Evolutionary conservation across 192 early-diverging fungal species (phyloP).

Genomic region (Linderina pennispora): DNA sequence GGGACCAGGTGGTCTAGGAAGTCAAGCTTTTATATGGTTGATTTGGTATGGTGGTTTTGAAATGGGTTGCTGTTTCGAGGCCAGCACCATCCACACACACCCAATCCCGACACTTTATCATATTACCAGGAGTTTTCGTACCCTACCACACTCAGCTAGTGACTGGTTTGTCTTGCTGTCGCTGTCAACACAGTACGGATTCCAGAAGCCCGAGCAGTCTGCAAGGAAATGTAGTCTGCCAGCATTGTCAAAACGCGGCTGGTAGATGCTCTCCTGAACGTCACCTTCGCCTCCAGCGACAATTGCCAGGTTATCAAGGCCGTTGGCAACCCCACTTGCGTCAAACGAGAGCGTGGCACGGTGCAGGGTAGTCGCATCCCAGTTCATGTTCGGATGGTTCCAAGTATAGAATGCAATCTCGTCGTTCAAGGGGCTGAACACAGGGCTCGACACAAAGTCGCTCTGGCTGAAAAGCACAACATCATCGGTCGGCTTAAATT

Average conservation of each 20-base stretch:
- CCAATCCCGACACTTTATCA: too few species aligned
- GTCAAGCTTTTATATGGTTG: too few species aligned
- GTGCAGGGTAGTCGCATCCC: constrained; percentile 63
- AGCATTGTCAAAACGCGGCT: constrained; percentile 55
- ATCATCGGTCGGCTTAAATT: constrained; percentile 15
- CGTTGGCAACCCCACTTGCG: neutral
- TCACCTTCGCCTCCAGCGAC: constrained; percentile 34
- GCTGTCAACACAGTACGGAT: constrained; percentile 58
- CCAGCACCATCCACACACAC: too few species aligned
- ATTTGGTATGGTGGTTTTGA: too few species aligned
- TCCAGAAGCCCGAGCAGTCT: constrained; percentile 71
- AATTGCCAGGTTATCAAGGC: neutral
- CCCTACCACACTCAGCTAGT: too few species aligned
- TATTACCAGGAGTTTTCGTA: too few species aligned
- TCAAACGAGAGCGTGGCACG: constrained; percentile 22
- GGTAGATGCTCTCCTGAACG: constrained; percentile 42
- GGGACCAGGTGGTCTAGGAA: too few species aligned
- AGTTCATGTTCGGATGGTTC: constrained; percentile 75
- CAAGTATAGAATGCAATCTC: constrained; percentile 61
- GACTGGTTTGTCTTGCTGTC: too few species aligned
- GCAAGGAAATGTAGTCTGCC: constrained; percentile 57
- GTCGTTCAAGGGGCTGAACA: constrained; percentile 43
- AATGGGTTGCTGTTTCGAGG: too few species aligned
- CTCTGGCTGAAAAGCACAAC: constrained; percentile 46
- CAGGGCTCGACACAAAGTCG: constrained; percentile 65